A percentile compares a stretch with the other conserved stretches of the same genome.
Evolutionary conservation across 1,284 basidiomycete genomes (phyloP).

Genomic region (Pyrrhoderma lamaoense): DNA sequence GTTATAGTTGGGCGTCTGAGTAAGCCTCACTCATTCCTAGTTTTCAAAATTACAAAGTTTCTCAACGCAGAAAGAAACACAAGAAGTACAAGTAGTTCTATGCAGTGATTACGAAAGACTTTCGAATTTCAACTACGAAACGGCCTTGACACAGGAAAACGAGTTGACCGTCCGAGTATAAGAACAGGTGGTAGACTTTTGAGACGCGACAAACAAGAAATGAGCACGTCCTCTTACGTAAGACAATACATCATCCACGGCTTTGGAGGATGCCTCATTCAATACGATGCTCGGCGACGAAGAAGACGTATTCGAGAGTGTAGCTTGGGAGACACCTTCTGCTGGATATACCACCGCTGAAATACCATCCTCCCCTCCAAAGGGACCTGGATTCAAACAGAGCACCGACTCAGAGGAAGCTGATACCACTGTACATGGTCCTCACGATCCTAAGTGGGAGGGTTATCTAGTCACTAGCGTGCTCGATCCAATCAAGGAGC

Average conservation of each 20-base stretch:
- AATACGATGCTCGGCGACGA: slow-evolving; percentile 64
- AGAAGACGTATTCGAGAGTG: slow-evolving; percentile 79
- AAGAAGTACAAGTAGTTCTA: too few relatives aligned
- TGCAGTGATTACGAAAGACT: too few relatives aligned
- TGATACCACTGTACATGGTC: slow-evolving; percentile 44
- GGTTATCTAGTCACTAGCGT: slow-evolving; percentile 83
- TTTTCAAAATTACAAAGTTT: too few relatives aligned
- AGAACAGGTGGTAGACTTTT: not conserved
- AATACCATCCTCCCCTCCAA: slow-evolving; percentile 28
- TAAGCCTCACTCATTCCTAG: slow-evolving; percentile 9
- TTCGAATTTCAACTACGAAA: not conserved
- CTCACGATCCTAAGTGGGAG: slow-evolving; percentile 81
- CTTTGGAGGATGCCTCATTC: not conserved
- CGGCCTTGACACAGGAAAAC: not conserved
- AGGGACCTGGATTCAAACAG: slow-evolving; percentile 71
- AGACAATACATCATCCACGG: not conserved
- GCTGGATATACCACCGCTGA: slow-evolving; percentile 37
- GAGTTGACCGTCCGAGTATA: slow-evolving; percentile 6
- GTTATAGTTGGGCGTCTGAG: not conserved
- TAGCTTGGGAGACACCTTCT: slow-evolving; percentile 75
- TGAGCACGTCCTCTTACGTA: not conserved
- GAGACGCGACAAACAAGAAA: slow-evolving; percentile 2
- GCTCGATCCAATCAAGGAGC: slow-evolving; percentile 90
- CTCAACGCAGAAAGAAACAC: too few relatives aligned
- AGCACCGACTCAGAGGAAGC: slow-evolving; percentile 49